Conservation (phyloP, 2,329 filamentous ascomycete genomes). For the Coniochaeta ligniaria region DNA sequence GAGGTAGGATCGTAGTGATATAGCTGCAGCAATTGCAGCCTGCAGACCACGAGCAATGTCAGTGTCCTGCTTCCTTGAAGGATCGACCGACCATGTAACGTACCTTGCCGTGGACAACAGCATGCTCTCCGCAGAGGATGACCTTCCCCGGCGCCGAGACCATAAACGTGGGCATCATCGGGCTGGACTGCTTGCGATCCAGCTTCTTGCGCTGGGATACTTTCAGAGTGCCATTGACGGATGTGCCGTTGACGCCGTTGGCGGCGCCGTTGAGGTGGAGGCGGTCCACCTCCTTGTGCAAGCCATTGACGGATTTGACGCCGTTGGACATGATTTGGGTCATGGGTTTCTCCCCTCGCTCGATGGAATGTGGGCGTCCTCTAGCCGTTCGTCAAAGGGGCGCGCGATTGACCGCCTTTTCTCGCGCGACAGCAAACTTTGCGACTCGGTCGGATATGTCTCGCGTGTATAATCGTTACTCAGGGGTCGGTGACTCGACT, state of each 20-base stretch:
- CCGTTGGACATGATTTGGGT: slow-evolving; percentile 11
- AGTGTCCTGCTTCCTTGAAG: neutral
- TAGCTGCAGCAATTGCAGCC: slow-evolving; percentile 89
- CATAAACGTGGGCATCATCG: slow-evolving; percentile 87
- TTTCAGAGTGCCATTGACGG: slow-evolving; percentile 22
- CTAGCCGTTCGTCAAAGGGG: neutral
- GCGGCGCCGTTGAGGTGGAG: slow-evolving; percentile 18
- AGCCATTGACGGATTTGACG: slow-evolving; percentile 4
- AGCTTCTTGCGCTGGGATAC: slow-evolving; percentile 28
- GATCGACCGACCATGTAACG: slow-evolving; percentile 10
- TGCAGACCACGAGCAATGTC: slow-evolving; percentile 21
- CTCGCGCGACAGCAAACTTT: neutral
- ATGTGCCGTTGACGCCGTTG: slow-evolving; percentile 18
- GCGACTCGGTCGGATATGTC: neutral
- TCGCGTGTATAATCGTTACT: neutral
- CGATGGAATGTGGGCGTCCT: neutral
- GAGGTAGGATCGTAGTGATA: slow-evolving; percentile 92
- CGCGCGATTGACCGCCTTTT: neutral
- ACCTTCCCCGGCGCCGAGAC: slow-evolving; percentile 97
- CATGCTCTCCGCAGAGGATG: slow-evolving; percentile 96
- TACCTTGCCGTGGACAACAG: slow-evolving; percentile 95
- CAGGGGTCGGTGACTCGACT: neutral
- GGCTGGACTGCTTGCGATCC: slow-evolving; percentile 52
- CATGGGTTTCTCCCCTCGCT: neutral
- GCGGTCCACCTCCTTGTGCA: slow-evolving; percentile 11